Evolutionary conservation across 2,329 filamentous ascomycete genomes (phyloP).

Genomic region (Talaromyces pinophilus): DNA sequence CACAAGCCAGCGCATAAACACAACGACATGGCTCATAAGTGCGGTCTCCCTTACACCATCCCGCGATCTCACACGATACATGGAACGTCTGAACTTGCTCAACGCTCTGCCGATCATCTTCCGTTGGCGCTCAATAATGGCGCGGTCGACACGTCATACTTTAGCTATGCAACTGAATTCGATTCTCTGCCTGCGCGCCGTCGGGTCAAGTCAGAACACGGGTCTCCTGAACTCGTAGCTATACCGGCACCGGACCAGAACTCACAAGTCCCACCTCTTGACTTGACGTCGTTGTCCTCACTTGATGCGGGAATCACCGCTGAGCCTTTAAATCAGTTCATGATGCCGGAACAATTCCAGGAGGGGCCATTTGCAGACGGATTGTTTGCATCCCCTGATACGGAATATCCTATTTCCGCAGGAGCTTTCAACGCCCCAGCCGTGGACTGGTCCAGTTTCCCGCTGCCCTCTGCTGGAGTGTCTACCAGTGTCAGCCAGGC

Average conservation of each 20-base stretch:
- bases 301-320: constrained; percentile 36
- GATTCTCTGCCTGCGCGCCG: constrained; percentile 34
- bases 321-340: constrained; percentile 38
- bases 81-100: constrained; percentile 47
- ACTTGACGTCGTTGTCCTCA: constrained; percentile 41
- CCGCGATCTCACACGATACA: constrained; percentile 56
- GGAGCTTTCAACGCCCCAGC: constrained; percentile 44
- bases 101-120: constrained; percentile 56
- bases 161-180: constrained; percentile 34
- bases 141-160: constrained; percentile 35
- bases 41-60: constrained; percentile 64
- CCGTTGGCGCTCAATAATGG: constrained; percentile 38
- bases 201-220: constrained; percentile 49
- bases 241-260: constrained; percentile 35
- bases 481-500: constrained; percentile 45
- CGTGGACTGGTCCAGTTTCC: constrained; percentile 53
- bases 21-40: constrained; percentile 65
- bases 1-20: constrained; percentile 66
- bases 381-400: constrained; percentile 48
- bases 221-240: constrained; percentile 45
- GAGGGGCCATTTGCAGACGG: constrained; percentile 41
- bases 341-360: constrained; percentile 41
- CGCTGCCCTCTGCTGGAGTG: constrained; percentile 40
- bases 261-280: constrained; percentile 41
- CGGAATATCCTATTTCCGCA: constrained; percentile 42